Conservation (phyloP, 2,329 filamentous ascomycete genomes). For the Aspergillus ochraceoroseus region DNA sequence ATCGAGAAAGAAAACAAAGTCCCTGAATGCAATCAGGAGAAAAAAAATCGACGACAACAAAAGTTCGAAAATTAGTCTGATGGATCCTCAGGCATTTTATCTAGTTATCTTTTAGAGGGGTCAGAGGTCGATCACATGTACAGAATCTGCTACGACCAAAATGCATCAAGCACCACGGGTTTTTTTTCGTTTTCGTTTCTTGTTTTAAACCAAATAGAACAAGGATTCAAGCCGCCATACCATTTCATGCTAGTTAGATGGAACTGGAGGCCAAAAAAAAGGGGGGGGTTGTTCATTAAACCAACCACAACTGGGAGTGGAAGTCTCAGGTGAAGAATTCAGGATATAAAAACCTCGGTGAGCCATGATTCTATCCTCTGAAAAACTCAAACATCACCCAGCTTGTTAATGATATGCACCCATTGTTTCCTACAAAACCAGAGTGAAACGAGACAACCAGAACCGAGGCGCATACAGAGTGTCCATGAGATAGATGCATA, state of each 20-base stretch:
- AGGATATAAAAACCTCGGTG: constrained; percentile 13
- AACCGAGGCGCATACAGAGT: constrained; percentile 4
- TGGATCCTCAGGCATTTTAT: constrained; percentile 11
- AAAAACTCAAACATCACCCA: too few relatives aligned
- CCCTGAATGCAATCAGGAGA: not conserved
- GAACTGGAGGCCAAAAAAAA: not conserved
- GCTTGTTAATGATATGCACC: too few relatives aligned
- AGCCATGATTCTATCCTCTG: too few relatives aligned
- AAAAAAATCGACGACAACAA: not conserved
- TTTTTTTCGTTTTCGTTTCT: too few relatives aligned
- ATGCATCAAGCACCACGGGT: constrained; percentile 10
- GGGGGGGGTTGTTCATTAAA: too few relatives aligned
- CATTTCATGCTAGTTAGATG: not conserved
- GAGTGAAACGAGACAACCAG: too few relatives aligned
- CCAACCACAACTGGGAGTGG: too few relatives aligned
- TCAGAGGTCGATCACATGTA: constrained; percentile 10
- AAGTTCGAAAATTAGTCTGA: constrained; percentile 1
- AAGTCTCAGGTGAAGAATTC: too few relatives aligned
- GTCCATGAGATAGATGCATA: not conserved
- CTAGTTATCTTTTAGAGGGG: constrained; percentile 8
- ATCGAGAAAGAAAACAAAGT: not conserved
- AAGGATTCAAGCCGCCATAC: constrained; percentile 7
- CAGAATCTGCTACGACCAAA: constrained; percentile 1
- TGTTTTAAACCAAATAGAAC: too few relatives aligned
- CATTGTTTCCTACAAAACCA: too few relatives aligned